A percentile compares a stretch with the other conserved stretches of the same genome.
phyloP scores from a whole-genome alignment of 192 early-diverging fungal species.

The Backusella luteola region DNA sequence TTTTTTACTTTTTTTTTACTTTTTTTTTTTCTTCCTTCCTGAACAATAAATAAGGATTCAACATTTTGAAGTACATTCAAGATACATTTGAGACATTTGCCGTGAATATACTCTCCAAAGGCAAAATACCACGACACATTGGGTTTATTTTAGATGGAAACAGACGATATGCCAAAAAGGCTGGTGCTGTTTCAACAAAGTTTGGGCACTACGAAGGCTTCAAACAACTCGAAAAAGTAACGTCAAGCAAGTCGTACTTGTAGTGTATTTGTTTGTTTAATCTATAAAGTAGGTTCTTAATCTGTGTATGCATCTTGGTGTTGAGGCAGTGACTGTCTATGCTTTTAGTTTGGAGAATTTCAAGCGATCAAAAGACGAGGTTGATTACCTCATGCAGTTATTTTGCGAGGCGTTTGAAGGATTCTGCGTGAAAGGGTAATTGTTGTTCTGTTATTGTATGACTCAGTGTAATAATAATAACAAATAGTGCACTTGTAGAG shows the following conservation, averaged over 20 bases:
- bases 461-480: background rate
- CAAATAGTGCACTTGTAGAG: conserved; percentile 66
- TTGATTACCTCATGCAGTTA: conserved; percentile 81
- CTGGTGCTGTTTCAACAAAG: conserved; percentile 47
- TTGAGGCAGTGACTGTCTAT: conserved; percentile 88
- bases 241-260: background rate
- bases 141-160: conserved; percentile 99
- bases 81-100: conserved; percentile 9
- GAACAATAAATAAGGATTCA: background rate
- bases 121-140: conserved; percentile 86
- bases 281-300: conserved; percentile 64
- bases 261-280: too few relatives aligned
- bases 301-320: conserved; percentile 83
- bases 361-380: conserved; percentile 82
- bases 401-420: conserved; percentile 75
- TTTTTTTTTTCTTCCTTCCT: too few relatives aligned
- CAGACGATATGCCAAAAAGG: conserved; percentile 80
- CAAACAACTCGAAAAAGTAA: conserved; percentile 73
- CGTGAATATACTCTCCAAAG: conserved; percentile 48
- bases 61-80: conserved; percentile 4
- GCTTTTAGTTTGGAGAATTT: conserved; percentile 99
- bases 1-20: background rate
- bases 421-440: conserved; percentile 68
- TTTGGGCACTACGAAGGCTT: conserved; percentile 84
- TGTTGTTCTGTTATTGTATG: background rate